These are phyloP conservation scores for Talaromyces sp. DNA, from an alignment of 2,329 filamentous ascomycete genomes.

Conservation along the genomic window DNA sequence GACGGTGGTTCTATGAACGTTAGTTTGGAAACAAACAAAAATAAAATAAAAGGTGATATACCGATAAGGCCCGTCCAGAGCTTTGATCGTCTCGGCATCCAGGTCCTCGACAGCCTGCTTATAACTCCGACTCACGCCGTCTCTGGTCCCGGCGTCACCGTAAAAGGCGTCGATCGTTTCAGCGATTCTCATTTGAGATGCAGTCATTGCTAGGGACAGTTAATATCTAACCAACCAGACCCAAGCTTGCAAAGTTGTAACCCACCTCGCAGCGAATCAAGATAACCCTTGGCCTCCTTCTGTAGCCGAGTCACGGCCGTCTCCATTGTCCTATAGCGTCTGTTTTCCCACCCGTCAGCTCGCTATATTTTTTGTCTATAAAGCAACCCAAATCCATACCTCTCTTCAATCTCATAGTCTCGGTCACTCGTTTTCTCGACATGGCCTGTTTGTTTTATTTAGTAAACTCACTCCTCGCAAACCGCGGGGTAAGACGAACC, in stretches of 20 bases:
- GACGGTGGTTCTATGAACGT: constrained; percentile 66
- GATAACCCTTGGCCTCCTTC: constrained; percentile 96
- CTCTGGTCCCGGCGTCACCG: constrained; percentile 87
- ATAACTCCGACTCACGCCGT: constrained; percentile 93
- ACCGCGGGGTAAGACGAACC: constrained; percentile 46
- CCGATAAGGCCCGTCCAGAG: constrained; percentile 91
- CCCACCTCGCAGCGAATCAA: constrained; percentile 88
- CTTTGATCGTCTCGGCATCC: constrained; percentile 97
- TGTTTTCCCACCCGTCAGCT: constrained; percentile 43
- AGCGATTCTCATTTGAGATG: constrained; percentile 97
- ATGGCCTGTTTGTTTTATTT: constrained; percentile 54
- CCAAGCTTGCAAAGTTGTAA: background rate
- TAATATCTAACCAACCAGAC: background rate
- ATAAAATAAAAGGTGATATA: constrained; percentile 29
- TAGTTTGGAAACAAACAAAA: constrained; percentile 7
- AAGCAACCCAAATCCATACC: constrained; percentile 44
- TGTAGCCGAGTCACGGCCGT: constrained; percentile 85
- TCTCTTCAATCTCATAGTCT: constrained; percentile 96
- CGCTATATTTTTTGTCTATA: constrained; percentile 4
- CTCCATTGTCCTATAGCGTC: constrained; percentile 97
- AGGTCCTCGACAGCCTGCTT: constrained; percentile 98
- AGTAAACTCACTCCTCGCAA: background rate
- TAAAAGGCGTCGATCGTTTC: constrained; percentile 99
- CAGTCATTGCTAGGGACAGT: constrained; percentile 74
- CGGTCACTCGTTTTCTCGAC: constrained; percentile 98